Base-by-base conservation (phyloP, 768 basidiomycete genomes). In the Kwoniella dejecticola region DNA sequence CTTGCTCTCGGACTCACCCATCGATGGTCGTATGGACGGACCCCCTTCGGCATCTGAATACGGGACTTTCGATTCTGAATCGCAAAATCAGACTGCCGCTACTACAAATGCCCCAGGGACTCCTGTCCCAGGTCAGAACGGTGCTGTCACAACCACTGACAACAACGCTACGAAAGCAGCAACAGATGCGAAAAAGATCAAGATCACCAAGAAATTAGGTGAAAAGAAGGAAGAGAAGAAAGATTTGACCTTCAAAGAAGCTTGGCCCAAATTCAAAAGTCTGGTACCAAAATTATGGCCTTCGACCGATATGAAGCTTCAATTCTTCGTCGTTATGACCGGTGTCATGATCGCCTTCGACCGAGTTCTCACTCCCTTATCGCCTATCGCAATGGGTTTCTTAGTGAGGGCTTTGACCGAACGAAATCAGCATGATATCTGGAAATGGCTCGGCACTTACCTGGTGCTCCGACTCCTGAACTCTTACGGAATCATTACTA, bases 211-310 rank as follows among this genome's bases (percentile, higher is more conserved):
- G 48, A 62, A 68, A 36, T 60, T 70, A 19, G 73, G 74, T 15
- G 24, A 19, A 19, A 72, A 72, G 41, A 57, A 71, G 40, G 73
- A 67, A 47, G 63, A 74, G 4, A 68, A 72, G 13, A 57, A 66
- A 24, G 55, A 64, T 59, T 87, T 89, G 8, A 83, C 87, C 5
- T 91, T 89, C 88, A 66, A 80, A 21, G 89, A 90, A 75, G 80
- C 90, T 36, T 83, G 84, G 79, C 81, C 75, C 15, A 86, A 91
- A 44, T 80, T 94, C 59, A 80, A 81, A 48, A 84, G 84, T 47
- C 82, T 95, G 41, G 78, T 83, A 13, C 92, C 91, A 1, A 89
- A 89, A 79, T 84, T 95, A 8, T 95, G 91, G 91, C 92, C 92
- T 4, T 82, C 83, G 31, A 88, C 86, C 64, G 84, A 81, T 63